Evolutionary conservation across 1,284 basidiomycete species (phyloP).

Genomic region (Cutaneotrichosporon daszewskae): DNA sequence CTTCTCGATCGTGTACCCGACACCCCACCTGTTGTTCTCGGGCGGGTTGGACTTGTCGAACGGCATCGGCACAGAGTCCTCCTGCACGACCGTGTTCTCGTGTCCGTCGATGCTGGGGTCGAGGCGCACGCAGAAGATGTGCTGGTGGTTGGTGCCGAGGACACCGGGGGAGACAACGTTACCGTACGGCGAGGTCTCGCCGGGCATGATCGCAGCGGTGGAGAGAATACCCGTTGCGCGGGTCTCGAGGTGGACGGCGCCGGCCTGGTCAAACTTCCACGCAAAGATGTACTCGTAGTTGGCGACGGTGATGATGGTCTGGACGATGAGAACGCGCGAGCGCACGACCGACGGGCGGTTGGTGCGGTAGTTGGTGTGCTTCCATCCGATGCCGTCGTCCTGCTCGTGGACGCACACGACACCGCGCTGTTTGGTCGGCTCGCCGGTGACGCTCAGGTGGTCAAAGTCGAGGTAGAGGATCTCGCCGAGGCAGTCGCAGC

Average conservation of each 20-base stretch:
- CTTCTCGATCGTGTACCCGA: conserved; percentile 43
- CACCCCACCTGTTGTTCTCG: conserved; percentile 37
- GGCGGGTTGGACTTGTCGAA: conserved; percentile 32
- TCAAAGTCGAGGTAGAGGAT: conserved; percentile 45
- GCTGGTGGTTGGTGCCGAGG: conserved; percentile 47
- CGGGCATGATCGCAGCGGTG: conserved; percentile 43
- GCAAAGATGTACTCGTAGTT: conserved; percentile 45
- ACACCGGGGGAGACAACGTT: conserved; percentile 48
- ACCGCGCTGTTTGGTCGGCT: conserved; percentile 20
- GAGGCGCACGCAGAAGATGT: conserved; percentile 48
- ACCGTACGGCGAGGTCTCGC: conserved; percentile 46
- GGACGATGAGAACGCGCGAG: conserved; percentile 45
- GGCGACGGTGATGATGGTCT: conserved; percentile 47
- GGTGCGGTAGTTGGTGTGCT: conserved; percentile 49
- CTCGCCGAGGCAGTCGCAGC: conserved; percentile 49
- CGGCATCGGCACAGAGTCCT: conserved; percentile 43
- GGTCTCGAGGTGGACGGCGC: conserved; percentile 48
- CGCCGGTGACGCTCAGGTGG: conserved; percentile 28
- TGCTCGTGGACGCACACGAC: conserved; percentile 40
- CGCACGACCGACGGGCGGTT: conserved; percentile 39
- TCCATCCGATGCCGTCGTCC: conserved; percentile 33
- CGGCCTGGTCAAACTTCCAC: conserved; percentile 48
- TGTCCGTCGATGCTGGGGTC: conserved; percentile 41
- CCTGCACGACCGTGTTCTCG: conserved; percentile 46
- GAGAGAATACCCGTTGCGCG: conserved; percentile 49